These are phyloP conservation scores for Mercurialis annua DNA, from an alignment of 345 rosid species.

Conservation along the genomic window DNA sequence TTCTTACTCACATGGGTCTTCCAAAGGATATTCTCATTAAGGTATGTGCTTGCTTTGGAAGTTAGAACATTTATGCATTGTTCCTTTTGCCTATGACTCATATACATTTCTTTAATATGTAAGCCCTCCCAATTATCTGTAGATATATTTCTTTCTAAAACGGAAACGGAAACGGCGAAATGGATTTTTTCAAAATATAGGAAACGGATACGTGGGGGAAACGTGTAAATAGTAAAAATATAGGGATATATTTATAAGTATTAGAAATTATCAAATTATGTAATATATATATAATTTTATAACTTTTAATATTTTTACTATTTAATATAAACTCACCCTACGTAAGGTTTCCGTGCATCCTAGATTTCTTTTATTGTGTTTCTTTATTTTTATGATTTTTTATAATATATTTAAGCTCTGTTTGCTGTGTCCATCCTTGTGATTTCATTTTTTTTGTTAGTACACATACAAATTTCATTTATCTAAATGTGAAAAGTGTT, in stretches of 20 bases:
- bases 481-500: background rate
- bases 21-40: constrained; percentile 57
- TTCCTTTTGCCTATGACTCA: background rate
- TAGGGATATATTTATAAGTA: too few relatives aligned
- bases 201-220: too few relatives aligned
- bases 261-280: too few relatives aligned
- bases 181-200: too few relatives aligned
- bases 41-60: constrained; percentile 45
- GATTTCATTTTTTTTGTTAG: background rate
- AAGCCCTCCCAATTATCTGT: background rate
- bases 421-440: background rate
- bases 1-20: constrained; percentile 56
- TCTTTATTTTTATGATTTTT: background rate
- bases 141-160: background rate
- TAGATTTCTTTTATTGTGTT: constrained; percentile 5
- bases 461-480: background rate
- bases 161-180: too few relatives aligned
- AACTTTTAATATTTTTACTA: too few relatives aligned
- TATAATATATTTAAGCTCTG: background rate
- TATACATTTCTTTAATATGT: constrained; percentile 6
- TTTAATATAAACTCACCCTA: too few relatives aligned
- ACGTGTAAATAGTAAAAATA: too few relatives aligned
- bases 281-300: too few relatives aligned
- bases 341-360: too few relatives aligned
- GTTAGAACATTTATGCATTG: constrained; percentile 3